Evolutionary conservation across 2,329 filamentous ascomycete species (phyloP).

Genomic region (Fusarium compactum): DNA sequence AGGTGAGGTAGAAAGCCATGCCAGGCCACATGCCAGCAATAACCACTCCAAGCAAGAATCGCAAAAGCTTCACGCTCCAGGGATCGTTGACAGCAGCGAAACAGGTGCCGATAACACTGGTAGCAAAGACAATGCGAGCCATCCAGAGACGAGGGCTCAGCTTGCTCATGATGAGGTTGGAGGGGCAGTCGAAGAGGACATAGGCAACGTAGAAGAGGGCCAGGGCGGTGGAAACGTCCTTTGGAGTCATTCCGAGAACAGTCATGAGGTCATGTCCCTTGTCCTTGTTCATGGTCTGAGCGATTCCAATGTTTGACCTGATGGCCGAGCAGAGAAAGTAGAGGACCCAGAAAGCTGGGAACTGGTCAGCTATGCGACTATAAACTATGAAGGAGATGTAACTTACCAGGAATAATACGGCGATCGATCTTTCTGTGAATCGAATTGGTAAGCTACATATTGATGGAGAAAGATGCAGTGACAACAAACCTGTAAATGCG

Average conservation of each 20-base stretch:
- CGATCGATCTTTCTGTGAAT: constrained; percentile 63
- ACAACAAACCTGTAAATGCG: constrained; percentile 59
- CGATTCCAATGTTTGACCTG: constrained; percentile 89
- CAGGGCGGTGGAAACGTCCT: constrained; percentile 85
- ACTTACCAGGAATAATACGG: constrained; percentile 69
- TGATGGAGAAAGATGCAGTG: neutral
- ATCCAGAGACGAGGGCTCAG: constrained; percentile 91
- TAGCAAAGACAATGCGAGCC: constrained; percentile 88
- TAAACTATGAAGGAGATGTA: neutral
- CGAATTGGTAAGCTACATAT: constrained; percentile 1
- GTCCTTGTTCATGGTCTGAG: constrained; percentile 90
- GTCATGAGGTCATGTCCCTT: constrained; percentile 80
- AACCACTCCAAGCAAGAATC: constrained; percentile 86
- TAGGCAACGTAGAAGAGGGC: constrained; percentile 94
- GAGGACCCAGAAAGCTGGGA: constrained; percentile 83
- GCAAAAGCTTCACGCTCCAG: constrained; percentile 90
- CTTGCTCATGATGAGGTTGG: constrained; percentile 88
- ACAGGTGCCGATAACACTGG: constrained; percentile 85
- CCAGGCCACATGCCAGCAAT: constrained; percentile 96
- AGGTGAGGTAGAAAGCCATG: constrained; percentile 91
- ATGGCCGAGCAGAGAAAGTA: constrained; percentile 95
- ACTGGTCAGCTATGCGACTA: constrained; percentile 7
- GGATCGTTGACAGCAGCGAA: constrained; percentile 84
- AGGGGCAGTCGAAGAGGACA: constrained; percentile 88
- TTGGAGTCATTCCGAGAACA: constrained; percentile 75